A percentile compares a stretch with the other conserved stretches of the same genome.
Conservation (phyloP, 495 filamentous ascomycete species). For the Penicillium subrubescens region DNA sequence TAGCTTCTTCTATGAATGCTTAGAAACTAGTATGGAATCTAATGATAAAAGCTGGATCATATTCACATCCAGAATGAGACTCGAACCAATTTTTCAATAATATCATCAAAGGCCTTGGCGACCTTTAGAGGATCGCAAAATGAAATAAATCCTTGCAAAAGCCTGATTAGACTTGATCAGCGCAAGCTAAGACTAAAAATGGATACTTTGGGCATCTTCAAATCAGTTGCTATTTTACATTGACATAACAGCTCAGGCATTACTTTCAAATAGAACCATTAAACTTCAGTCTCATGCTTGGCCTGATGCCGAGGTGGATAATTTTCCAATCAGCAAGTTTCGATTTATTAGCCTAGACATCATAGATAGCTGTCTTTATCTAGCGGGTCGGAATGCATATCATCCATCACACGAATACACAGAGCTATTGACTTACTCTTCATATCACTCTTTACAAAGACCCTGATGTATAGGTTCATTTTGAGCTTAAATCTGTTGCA, state of each 20-base stretch:
- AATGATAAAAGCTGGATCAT: not conserved
- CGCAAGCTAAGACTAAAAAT: not conserved
- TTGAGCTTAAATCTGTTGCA: not conserved
- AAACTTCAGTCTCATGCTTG: slow-evolving; percentile 1
- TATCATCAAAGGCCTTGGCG: not conserved
- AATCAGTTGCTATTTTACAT: not conserved
- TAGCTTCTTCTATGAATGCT: not conserved
- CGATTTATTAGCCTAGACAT: not conserved
- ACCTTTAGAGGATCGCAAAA: not conserved
- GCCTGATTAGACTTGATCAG: not conserved
- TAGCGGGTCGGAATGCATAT: not conserved
- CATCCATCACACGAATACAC: not conserved
- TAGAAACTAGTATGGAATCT: not conserved
- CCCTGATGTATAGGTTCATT: not conserved
- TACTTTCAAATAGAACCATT: slow-evolving; percentile 19
- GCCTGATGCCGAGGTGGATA: slow-evolving; percentile 14
- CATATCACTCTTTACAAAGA: not conserved
- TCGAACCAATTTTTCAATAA: not conserved
- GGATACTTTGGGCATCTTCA: not conserved
- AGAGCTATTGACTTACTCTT: not conserved
- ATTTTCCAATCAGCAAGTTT: slow-evolving; percentile 8
- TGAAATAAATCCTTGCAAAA: not conserved
- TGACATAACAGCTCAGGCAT: slow-evolving; percentile 1
- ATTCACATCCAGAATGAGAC: not conserved
- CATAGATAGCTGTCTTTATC: not conserved